These are phyloP conservation scores for Cyclanthera cordifolia DNA, from an alignment of 306 rosid species.

Conservation along the genomic window DNA sequence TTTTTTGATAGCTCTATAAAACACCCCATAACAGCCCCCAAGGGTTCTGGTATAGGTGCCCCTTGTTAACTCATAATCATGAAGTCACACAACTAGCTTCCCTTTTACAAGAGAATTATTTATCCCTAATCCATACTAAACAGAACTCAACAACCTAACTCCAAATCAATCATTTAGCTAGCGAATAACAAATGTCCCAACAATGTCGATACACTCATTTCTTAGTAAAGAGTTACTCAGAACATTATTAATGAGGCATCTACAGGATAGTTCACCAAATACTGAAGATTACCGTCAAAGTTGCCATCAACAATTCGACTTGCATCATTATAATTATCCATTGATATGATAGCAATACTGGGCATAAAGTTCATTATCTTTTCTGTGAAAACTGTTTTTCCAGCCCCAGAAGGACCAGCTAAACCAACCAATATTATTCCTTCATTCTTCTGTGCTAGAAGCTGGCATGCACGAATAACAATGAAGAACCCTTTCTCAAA, in stretches of 20 bases:
- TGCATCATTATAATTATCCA: slow-evolving; percentile 92
- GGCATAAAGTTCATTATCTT: slow-evolving; percentile 92
- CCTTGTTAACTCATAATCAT: not conserved
- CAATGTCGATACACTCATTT: not conserved
- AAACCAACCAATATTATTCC: slow-evolving; percentile 84
- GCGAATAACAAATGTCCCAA: not conserved
- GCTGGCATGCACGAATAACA: slow-evolving; percentile 83
- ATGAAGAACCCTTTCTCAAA: slow-evolving; percentile 96
- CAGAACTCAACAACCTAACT: not conserved
- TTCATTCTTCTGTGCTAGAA: slow-evolving; percentile 75
- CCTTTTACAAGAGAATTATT: not conserved
- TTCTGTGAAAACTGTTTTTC: slow-evolving; percentile 85
- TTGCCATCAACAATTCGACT: slow-evolving; percentile 98
- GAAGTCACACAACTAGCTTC: not conserved
- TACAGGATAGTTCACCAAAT: not conserved
- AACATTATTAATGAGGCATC: not conserved
- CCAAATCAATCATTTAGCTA: not conserved
- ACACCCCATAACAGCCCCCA: no score
- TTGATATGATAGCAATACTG: slow-evolving; percentile 87
- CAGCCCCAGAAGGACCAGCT: slow-evolving; percentile 99
- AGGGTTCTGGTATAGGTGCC: not conserved
- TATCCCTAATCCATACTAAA: not conserved
- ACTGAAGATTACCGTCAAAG: slow-evolving; percentile 58
- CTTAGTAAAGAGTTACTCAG: slow-evolving; percentile 1
- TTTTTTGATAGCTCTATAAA: no score